Evolutionary conservation across 2,329 filamentous ascomycete genomes (phyloP), one percentile per base, ranked within the genome.

Genomic region (Colletotrichum eremochloae): DNA sequence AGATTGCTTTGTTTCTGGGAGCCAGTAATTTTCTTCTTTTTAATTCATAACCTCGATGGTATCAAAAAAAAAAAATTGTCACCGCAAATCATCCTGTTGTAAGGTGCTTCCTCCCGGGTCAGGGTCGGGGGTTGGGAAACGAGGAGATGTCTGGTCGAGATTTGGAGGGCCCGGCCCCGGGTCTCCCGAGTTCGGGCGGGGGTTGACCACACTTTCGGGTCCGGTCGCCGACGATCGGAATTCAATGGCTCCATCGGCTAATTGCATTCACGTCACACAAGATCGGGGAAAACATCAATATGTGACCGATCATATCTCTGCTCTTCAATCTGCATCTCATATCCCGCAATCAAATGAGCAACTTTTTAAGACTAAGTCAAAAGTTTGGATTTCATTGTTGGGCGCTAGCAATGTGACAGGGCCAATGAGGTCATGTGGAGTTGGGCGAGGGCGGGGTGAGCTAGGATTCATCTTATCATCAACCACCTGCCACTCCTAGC

Each of bases 381-480:
- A 29, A 58, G 2, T 42, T 20, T 9, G 15, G n/a, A 33, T 40
- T 4, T 20, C 6, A 15, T 24, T 29, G 38, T 20, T 20, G 38
- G 7, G n/a, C 56, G 56, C n/a, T 29, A 8, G 14, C 38, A 9
- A 58, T 20, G 56, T 42, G 56, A 58, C 42, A 18, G 56, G 55
- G 56, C n/a, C 11, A 24, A 29, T 42, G 56, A 58, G 56, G 56
- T 58, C 56, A 58, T 58, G 14, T 58, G 56, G 56, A 42, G 56
- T 40, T 58, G 31, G 56, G n/a, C 38, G 7, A 58, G 56, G 36
- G 56, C n/a, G 38, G 56, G 55, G 56, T 3, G 24, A 29, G n/a
- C 33, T 42, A 24, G 36, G 36, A n/a, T 58, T 29, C 56, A 42
- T 29, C 38, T 31, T n/a, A 42, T 58, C 36, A 42, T 57, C n/a